Conservation (phyloP, 352 stramenopile species). For the Peronospora belbahrii region DNA sequence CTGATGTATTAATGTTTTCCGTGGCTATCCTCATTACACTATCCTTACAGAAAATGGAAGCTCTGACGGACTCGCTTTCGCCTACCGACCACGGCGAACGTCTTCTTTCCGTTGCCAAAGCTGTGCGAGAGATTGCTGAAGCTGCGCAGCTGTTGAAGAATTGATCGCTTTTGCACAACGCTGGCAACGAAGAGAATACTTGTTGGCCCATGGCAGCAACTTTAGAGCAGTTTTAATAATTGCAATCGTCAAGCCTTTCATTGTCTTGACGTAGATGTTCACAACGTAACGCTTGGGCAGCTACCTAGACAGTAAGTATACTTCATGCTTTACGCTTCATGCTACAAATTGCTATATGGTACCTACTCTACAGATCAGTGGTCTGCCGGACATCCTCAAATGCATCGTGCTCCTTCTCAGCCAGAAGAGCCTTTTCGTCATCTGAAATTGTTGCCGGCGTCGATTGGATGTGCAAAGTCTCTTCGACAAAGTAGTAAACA, state of each 20-base stretch:
- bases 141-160: conserved; percentile 44
- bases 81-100: conserved; percentile 52
- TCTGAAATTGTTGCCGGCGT: conserved; percentile 11
- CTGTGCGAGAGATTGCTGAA: conserved; percentile 56
- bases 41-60: conserved; percentile 58
- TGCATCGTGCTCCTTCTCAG: conserved; percentile 22
- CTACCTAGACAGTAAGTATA: neutral
- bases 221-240: neutral
- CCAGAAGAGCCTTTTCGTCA: conserved; percentile 43
- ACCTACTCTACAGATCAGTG: conserved; percentile 33
- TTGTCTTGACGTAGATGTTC: neutral
- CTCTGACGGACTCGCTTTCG: conserved; percentile 47
- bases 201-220: neutral
- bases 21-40: conserved; percentile 3
- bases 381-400: conserved; percentile 27
- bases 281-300: neutral
- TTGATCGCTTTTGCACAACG: neutral
- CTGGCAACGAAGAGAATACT: neutral
- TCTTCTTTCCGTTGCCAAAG: conserved; percentile 44
- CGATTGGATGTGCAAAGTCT: conserved; percentile 54
- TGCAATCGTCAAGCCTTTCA: conserved; percentile 4
- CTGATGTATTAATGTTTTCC: conserved; percentile 17
- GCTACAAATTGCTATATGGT: neutral
- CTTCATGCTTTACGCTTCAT: no score
- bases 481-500: conserved; percentile 43